Evolutionary conservation across 148 eudicot species (phyloP), one percentile per base, ranked within the genome.

Genomic region (Rhododendron henanense): DNA sequence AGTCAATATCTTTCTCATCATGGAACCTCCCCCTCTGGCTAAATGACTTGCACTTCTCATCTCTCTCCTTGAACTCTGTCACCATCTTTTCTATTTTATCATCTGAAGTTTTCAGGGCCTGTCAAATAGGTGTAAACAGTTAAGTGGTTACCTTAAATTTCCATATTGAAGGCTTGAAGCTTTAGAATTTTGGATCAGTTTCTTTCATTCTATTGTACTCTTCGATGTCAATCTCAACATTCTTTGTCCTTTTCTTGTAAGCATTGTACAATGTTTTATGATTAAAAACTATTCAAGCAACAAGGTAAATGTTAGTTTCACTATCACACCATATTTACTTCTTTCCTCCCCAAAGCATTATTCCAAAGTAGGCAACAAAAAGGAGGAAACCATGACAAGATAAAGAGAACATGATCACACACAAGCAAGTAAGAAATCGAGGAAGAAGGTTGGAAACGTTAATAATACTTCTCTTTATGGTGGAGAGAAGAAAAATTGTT

Each of bases 131-230:
- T 50, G 5, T n/a, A 37, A 39, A 71, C 14, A 15, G 50, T 45
- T 19, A 16, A 48, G 73, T 67, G 88, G 87, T 85, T 87, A 94
- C 99, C 91, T 28, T 28, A 28, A 28, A 28, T 96, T 94, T 87
- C 99, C 99, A 81, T 96, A 96, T 88, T 96, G 99, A 81, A 96
- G 99, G 89, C 98, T 95, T 81, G 98, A 95, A 85, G 98, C 99
- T 88, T 93, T 96, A 96, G 83, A 96, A 96, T 87, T 96, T 98
- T 78, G 99, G 99, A 90, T 96, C 98, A 47, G 93, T 92, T 87
- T 92, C 99, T 89, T 95, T 96, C 98, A 93, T 89, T 88, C 85
- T 92, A 87, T 89, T 92, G 92, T 96, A 96, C 81, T 92, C 97
- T 81, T 93, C 96, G 47, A 93, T 89, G 90, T 96, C 96, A 75